A percentile compares a stretch with the other conserved stretches of the same genome.
phyloP scores from a whole-genome alignment of 495 filamentous ascomycete genomes.

The Aspergillus heteromorphus region DNA sequence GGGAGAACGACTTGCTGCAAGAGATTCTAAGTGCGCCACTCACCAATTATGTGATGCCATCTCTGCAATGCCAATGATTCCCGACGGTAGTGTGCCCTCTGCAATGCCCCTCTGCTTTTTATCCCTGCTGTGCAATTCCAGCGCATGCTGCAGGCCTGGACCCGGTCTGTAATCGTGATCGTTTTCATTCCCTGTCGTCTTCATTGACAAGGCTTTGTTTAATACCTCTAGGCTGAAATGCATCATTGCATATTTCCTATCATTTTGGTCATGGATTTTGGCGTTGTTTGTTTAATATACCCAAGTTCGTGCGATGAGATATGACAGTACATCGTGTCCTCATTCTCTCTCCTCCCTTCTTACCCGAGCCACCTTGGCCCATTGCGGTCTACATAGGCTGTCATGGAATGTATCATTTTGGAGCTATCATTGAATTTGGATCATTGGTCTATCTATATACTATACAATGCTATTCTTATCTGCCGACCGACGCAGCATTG shows the following conservation, averaged over 20 bases:
- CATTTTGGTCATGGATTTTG: too few species aligned
- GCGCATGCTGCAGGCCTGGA: too few species aligned
- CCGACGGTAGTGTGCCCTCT: too few species aligned
- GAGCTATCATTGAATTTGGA: not conserved
- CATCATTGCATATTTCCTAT: too few species aligned
- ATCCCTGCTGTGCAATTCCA: not conserved
- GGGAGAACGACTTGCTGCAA: slow-evolving; percentile 28
- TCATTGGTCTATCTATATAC: not conserved
- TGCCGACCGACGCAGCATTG: not conserved
- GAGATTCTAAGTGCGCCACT: slow-evolving; percentile 34
- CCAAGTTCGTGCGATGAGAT: too few species aligned
- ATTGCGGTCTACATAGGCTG: not conserved
- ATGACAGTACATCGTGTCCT: too few species aligned
- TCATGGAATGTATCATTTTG: not conserved
- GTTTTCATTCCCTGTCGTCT: too few species aligned
- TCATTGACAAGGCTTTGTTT: too few species aligned
- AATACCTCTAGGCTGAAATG: too few species aligned
- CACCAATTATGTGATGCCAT: slow-evolving; percentile 33
- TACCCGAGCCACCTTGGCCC: not conserved
- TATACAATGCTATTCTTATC: not conserved
- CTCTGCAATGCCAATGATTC: slow-evolving; percentile 15
- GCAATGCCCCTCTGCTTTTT: not conserved
- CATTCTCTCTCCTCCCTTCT: not conserved
- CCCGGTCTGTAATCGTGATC: too few species aligned
- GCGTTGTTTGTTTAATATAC: too few species aligned